Evolutionary conservation across 768 basidiomycete species (phyloP), one percentile per base, ranked within the genome.

Genomic region (Strobilomyces echinocephalus): DNA sequence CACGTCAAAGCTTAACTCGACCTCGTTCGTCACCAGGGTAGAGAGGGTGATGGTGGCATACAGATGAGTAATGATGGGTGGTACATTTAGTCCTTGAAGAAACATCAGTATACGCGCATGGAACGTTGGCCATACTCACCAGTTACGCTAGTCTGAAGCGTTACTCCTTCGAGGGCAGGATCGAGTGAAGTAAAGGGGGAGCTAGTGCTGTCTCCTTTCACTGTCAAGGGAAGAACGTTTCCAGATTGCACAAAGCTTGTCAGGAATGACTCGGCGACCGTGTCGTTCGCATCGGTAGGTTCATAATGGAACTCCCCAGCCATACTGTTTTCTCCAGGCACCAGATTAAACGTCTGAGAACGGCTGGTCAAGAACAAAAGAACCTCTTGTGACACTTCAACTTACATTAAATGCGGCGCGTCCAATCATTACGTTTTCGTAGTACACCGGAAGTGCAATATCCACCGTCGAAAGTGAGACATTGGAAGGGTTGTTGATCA

Each of bases 271-370:
- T 85, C 63, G 4, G 87, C 85, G 21, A 73, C 68, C 5, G 85
- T 86, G 60, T 88, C 79, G 57, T 87, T 86, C 10, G 82, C 77
- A 65, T 87, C 66, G 10, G 74, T 74, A 1, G 87, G 86, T 57
- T 76, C 71, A 59, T 89, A 89, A 54, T 78, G 84, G 73, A 89
- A 88, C 61, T 87, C 83, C 3, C 83, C 73, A 0, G 73, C 48
- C 21, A 82, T 61, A 2, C 59, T 62, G 56, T 87, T 85, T 41
- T 72, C 62, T 41, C 85, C 85, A 4, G 86, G 85, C 18, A 74
- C 67, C 40, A 88, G 72, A 55, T 81, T 60, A 55, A 87, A 82
- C 15, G 73, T 60, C 84, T 85, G 54, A 18, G 39, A 18, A 46
- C 45, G 58, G 39, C 28, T 21, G 12, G 53, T 36, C 33, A n/a